Percentiles rank a stretch among this genome's conserved stretches.
Conservation (phyloP, 169 alveolate genomes). For the Plasmodium vivax region DNA sequence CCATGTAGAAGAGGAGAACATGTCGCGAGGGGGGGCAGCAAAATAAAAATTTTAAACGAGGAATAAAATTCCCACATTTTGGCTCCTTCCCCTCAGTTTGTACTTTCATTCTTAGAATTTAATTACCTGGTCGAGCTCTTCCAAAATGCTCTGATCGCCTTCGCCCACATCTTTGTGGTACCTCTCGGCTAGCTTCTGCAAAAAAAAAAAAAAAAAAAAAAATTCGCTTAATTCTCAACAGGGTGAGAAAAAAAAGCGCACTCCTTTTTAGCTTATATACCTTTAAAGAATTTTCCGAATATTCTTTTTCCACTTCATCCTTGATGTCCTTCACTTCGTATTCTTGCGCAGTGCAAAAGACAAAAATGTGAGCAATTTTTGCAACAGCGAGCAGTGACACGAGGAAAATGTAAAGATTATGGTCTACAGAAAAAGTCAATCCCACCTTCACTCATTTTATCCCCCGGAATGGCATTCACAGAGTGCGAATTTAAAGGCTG, state of each 20-base stretch:
- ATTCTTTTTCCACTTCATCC: slow-evolving; percentile 2
- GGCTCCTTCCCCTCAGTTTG: not conserved
- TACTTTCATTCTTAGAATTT: not conserved
- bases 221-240: not conserved
- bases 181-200: slow-evolving; percentile 62
- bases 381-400: not conserved
- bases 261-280: not conserved
- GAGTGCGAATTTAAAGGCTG: slow-evolving; percentile 62
- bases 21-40: not conserved
- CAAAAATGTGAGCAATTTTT: not conserved
- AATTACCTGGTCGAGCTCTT: slow-evolving; percentile 70
- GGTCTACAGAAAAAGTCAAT: not conserved
- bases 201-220: not conserved
- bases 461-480: slow-evolving; percentile 72
- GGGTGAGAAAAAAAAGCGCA: not conserved
- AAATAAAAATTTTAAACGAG: not conserved
- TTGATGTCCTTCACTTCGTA: slow-evolving; percentile 36
- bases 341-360: not conserved
- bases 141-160: slow-evolving; percentile 43
- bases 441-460: slow-evolving; percentile 30
- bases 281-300: slow-evolving; percentile 52
- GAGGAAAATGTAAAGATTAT: not conserved
- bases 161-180: slow-evolving; percentile 46
- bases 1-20: not conserved
- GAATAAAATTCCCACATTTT: not conserved